Evolutionary conservation across 2,329 filamentous ascomycete species (phyloP).

Genomic region (Alternaria brassicae): DNA sequence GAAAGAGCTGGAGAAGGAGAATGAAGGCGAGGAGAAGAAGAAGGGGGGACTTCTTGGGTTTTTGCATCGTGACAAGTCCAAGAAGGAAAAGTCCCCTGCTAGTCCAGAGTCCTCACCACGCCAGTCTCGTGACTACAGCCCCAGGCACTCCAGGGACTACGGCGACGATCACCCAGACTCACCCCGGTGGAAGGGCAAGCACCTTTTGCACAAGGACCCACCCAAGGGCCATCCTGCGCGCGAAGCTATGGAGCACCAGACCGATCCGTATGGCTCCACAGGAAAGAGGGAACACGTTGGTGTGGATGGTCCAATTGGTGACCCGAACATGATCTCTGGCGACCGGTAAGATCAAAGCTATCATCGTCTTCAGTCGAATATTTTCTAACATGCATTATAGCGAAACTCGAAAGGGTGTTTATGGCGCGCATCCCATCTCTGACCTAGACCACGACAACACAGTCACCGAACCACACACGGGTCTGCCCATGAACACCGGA

Average conservation of each 20-base stretch:
- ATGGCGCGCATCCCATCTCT: constrained; percentile 29
- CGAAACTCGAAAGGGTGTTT: constrained; percentile 23
- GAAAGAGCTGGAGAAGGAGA: constrained; percentile 27
- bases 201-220: constrained; percentile 53
- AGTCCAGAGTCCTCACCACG: constrained; percentile 28
- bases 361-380: background rate
- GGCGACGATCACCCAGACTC: constrained; percentile 27
- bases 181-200: constrained; percentile 38
- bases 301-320: constrained; percentile 41
- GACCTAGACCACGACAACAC: constrained; percentile 26
- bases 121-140: constrained; percentile 27
- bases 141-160: constrained; percentile 35
- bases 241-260: constrained; percentile 30
- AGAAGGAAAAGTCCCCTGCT: constrained; percentile 35
- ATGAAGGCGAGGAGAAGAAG: constrained; percentile 45
- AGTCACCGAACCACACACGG: constrained; percentile 51
- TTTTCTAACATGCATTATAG: constrained; percentile 17
- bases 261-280: constrained; percentile 9
- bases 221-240: constrained; percentile 46
- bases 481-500: constrained; percentile 51
- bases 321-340: constrained; percentile 34
- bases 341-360: constrained; percentile 33
- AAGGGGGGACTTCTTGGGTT: constrained; percentile 51
- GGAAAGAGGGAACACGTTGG: constrained; percentile 40
- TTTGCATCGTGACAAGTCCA: constrained; percentile 53